Conservation (phyloP, 495 filamentous ascomycete species). For the Talaromyces thailandensis region DNA sequence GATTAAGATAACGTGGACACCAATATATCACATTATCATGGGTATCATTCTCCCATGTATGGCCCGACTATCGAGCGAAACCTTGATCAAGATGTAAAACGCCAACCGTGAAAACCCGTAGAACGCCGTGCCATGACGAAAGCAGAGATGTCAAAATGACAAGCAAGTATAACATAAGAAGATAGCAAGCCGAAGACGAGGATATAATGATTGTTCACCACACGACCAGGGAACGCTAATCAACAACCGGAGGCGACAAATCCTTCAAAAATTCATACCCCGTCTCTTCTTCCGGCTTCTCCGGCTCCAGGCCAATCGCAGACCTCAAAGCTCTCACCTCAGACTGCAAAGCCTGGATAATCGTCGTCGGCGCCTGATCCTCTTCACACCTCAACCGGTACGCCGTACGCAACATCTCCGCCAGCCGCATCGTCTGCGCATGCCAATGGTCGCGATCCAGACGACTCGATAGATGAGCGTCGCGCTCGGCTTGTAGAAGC, state of each 20-base stretch:
- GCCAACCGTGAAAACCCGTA: neutral
- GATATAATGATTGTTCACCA: too few species aligned
- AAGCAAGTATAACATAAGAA: neutral
- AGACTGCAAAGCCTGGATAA: slow-evolving; percentile 44
- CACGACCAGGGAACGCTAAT: too few species aligned
- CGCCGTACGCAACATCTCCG: slow-evolving; percentile 44
- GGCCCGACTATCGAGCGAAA: neutral
- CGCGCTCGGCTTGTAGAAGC: slow-evolving; percentile 48
- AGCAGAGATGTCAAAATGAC: neutral
- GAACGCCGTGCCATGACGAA: neutral
- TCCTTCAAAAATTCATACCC: slow-evolving; percentile 45
- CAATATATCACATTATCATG: neutral
- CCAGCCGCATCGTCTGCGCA: slow-evolving; percentile 42
- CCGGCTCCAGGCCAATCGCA: slow-evolving; percentile 43
- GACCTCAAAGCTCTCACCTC: slow-evolving; percentile 46
- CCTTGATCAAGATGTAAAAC: neutral
- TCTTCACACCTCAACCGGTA: slow-evolving; percentile 41
- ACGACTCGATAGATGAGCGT: slow-evolving; percentile 46
- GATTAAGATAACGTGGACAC: neutral
- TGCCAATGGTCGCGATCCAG: slow-evolving; percentile 61
- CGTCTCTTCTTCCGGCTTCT: slow-evolving; percentile 43
- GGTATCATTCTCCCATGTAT: neutral
- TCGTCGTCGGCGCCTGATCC: slow-evolving; percentile 36
- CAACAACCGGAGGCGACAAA: slow-evolving; percentile 24
- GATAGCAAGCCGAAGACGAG: neutral